A percentile compares a stretch with the other conserved stretches of the same genome.
phyloP scores from a whole-genome alignment of 441 rosid species.

The Pelargonium cotyledonis region DNA sequence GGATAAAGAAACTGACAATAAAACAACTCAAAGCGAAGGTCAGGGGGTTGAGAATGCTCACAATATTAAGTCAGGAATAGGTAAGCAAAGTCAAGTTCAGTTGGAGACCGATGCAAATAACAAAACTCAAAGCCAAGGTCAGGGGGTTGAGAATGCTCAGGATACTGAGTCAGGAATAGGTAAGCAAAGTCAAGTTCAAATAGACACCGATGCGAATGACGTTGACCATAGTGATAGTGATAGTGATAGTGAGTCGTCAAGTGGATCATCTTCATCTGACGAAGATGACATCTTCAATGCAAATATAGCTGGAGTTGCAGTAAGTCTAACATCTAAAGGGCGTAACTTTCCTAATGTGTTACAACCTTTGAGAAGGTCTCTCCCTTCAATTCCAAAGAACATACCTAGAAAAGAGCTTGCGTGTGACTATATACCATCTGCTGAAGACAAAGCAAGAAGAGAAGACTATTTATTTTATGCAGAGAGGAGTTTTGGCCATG shows the following conservation, averaged over 20 bases:
- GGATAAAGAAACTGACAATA: constrained; percentile 17
- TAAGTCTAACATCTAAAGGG: constrained; percentile 20
- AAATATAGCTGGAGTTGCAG: constrained; percentile 20
- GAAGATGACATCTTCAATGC: constrained; percentile 23
- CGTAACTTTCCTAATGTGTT: constrained; percentile 28
- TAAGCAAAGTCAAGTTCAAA: constrained; percentile 25
- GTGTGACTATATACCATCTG: constrained; percentile 35
- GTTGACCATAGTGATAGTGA: constrained; percentile 20
- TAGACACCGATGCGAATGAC: constrained; percentile 23
- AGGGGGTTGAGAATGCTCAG: constrained; percentile 12
- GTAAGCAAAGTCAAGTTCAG: constrained; percentile 23
- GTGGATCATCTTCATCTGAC: constrained; percentile 30
- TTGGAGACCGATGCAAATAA: constrained; percentile 24
- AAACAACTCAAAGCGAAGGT: constrained; percentile 2
- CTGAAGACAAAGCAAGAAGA: constrained; percentile 31
- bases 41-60: constrained; percentile 15
- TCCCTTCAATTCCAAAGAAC: constrained; percentile 34
- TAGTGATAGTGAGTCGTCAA: constrained; percentile 22
- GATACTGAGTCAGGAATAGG: constrained; percentile 24
- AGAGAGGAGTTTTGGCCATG: constrained; percentile 34
- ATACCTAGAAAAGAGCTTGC: constrained; percentile 18
- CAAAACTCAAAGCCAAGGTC: constrained; percentile 11
- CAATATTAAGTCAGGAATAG: constrained; percentile 25
- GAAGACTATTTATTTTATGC: constrained; percentile 36
- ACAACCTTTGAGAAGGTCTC: constrained; percentile 22